Conservation (phyloP, 441 rosid species). For the Pelargonium citronellum region DNA sequence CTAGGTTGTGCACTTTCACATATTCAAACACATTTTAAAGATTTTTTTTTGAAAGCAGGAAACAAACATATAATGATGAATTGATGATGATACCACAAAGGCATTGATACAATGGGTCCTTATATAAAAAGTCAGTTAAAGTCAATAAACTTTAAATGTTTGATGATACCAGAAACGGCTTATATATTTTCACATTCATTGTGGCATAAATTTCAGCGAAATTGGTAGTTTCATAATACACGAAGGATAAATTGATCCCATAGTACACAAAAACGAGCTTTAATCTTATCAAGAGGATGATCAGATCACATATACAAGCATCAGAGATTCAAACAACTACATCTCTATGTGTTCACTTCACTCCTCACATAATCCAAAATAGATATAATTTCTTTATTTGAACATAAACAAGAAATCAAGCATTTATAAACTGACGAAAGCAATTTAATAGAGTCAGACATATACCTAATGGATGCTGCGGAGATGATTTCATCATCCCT, state of each 20-base stretch:
- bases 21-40: too few relatives aligned
- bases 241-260: neutral
- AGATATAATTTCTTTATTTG: too few relatives aligned
- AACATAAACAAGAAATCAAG: too few relatives aligned
- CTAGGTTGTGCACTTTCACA: too few relatives aligned
- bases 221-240: neutral
- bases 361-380: too few relatives aligned
- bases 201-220: neutral
- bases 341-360: too few relatives aligned
- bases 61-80: neutral
- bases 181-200: neutral
- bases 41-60: neutral
- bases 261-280: conserved; percentile 1
- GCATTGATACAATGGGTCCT: neutral
- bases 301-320: too few relatives aligned
- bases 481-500: conserved; percentile 72
- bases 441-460: conserved; percentile 5
- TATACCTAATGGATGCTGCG: conserved; percentile 88
- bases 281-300: neutral
- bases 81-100: neutral
- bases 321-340: too few relatives aligned
- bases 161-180: neutral
- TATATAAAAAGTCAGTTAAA: neutral
- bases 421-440: conserved; percentile 2
- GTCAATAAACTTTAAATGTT: neutral